phyloP scores from a whole-genome alignment of 192 early-diverging fungal genomes.

The Coemansia sp. region DNA sequence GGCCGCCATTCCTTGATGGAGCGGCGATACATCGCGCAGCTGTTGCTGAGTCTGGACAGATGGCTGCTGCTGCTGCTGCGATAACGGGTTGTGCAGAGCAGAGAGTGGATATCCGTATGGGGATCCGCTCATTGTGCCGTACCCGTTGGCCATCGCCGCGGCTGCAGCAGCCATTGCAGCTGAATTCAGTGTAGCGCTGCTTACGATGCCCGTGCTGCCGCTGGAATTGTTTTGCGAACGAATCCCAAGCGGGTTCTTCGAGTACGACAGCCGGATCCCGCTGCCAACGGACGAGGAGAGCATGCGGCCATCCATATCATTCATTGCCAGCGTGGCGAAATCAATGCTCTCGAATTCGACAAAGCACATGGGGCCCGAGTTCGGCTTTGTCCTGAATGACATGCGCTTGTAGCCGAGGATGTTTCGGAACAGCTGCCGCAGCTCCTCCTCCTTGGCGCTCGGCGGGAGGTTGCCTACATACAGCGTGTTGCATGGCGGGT shows the following conservation, averaged over 20 bases:
- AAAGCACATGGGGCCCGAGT: slow-evolving; percentile 96
- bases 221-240: slow-evolving; percentile 57
- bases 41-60: slow-evolving; percentile 10
- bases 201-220: not conserved
- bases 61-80: slow-evolving; percentile 20
- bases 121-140: slow-evolving; percentile 16
- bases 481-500: slow-evolving; percentile 98
- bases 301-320: slow-evolving; percentile 80
- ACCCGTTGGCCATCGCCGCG: slow-evolving; percentile 21
- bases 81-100: slow-evolving; percentile 11
- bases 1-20: slow-evolving; percentile 17
- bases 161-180: slow-evolving; percentile 24
- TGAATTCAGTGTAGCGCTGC: slow-evolving; percentile 23
- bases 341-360: slow-evolving; percentile 97
- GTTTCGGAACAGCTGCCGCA: slow-evolving; percentile 75
- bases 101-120: slow-evolving; percentile 34
- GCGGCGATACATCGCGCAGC: slow-evolving; percentile 23
- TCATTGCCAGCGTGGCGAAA: slow-evolving; percentile 86
- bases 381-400: slow-evolving; percentile 81
- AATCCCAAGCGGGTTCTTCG: slow-evolving; percentile 95
- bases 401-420: slow-evolving; percentile 89
- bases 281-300: slow-evolving; percentile 85
- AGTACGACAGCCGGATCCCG: slow-evolving; percentile 93
- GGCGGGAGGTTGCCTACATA: slow-evolving; percentile 95
- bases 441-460: slow-evolving; percentile 87